These are phyloP conservation scores for Nakazawaea ambrosiae DNA, from an alignment of 805 yeast genomes.

Conservation along the genomic window DNA sequence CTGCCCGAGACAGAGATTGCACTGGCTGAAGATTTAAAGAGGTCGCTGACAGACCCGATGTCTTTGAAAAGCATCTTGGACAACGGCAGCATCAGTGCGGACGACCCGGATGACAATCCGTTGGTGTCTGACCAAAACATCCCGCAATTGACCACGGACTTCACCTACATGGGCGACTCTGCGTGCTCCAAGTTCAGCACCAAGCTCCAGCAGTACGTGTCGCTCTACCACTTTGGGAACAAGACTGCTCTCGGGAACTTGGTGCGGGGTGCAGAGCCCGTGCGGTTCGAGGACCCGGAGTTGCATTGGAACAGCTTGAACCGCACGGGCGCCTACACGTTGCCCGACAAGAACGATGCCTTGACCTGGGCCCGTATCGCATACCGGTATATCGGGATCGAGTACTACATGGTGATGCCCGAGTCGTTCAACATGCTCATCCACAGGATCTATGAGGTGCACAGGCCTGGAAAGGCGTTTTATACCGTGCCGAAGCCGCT, in stretches of 20 bases:
- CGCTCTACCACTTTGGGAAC: neutral
- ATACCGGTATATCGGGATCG: conserved; percentile 5
- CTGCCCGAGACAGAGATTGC: neutral
- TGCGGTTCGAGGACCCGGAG: conserved; percentile 1
- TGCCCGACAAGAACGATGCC: conserved; percentile 7
- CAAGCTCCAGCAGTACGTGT: conserved; percentile 10
- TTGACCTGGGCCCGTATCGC: conserved; percentile 4
- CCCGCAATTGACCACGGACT: conserved; percentile 1
- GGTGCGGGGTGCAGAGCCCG: neutral
- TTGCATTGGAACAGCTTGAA: conserved; percentile 8
- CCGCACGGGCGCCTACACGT: neutral
- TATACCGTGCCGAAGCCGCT: neutral
- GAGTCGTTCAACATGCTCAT: conserved; percentile 4
- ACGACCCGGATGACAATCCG: conserved; percentile 9
- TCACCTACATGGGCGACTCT: conserved; percentile 10
- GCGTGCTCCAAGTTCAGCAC: conserved; percentile 11
- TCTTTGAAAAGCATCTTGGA: conserved; percentile 3
- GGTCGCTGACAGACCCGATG: conserved; percentile 5
- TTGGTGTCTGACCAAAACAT: conserved; percentile 10
- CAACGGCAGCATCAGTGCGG: neutral
- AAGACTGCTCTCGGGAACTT: neutral
- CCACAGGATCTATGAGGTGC: conserved; percentile 3
- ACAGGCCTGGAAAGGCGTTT: conserved; percentile 4
- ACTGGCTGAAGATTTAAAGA: neutral
- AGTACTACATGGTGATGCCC: conserved; percentile 8